phyloP scores from a whole-genome alignment of 345 rosid species.

The Lagerstroemia speciosa region DNA sequence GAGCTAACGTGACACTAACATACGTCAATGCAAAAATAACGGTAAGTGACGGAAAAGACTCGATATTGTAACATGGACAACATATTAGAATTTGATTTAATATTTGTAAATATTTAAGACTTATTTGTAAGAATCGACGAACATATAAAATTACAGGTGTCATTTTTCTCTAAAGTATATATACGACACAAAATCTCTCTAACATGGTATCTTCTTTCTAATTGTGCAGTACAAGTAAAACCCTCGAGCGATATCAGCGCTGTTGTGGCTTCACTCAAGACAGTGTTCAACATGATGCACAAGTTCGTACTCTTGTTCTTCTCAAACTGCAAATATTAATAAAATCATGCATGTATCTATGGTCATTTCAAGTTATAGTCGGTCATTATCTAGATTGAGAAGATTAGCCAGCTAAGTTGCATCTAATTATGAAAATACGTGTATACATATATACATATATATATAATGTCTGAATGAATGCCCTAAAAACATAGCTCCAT shows the following conservation, averaged over 20 bases:
- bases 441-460: not conserved
- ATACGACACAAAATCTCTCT: not conserved
- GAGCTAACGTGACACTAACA: too few species aligned
- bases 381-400: not conserved
- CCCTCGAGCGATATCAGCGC: constrained; percentile 68
- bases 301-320: constrained; percentile 24
- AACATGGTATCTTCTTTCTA: not conserved
- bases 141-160: too few species aligned
- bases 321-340: not conserved
- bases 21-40: too few species aligned
- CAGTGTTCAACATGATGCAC: constrained; percentile 50
- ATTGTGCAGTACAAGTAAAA: constrained; percentile 36
- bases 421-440: not conserved
- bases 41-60: too few species aligned
- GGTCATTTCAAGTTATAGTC: not conserved
- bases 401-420: not conserved
- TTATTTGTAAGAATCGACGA: too few species aligned
- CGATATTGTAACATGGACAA: too few species aligned
- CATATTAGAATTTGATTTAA: too few species aligned
- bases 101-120: too few species aligned
- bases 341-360: not conserved
- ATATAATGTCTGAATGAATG: too few species aligned
- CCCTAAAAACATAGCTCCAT: too few species aligned
- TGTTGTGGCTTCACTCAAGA: constrained; percentile 51
- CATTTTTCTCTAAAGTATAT: too few species aligned